phyloP scores from a whole-genome alignment of 2,329 filamentous ascomycete species.

The Lachnellula hyalina region DNA sequence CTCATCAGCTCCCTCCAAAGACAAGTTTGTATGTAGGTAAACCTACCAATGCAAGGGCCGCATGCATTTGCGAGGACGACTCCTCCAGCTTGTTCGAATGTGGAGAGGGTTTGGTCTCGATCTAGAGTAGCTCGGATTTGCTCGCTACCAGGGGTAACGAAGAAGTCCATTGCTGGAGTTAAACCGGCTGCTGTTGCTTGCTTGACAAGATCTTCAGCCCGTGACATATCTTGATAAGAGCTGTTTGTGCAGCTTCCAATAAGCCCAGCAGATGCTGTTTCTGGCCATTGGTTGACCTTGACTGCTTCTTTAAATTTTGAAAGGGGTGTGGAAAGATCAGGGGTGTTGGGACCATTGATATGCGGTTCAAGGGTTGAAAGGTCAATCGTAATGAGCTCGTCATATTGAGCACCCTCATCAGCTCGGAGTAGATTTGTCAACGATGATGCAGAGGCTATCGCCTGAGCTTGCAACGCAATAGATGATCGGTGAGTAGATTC shows the following conservation, averaged over 20 bases:
- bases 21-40: no score
- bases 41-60: conserved; percentile 37
- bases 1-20: no score
- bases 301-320: conserved; percentile 95
- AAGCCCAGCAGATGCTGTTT: conserved; percentile 91
- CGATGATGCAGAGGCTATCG: conserved; percentile 38
- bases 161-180: conserved; percentile 91
- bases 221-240: conserved; percentile 83
- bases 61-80: conserved; percentile 94
- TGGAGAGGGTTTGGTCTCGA: conserved; percentile 41
- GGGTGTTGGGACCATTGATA: conserved; percentile 98
- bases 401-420: conserved; percentile 89
- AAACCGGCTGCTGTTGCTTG: conserved; percentile 89
- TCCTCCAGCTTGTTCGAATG: conserved; percentile 93
- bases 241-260: conserved; percentile 98
- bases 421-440: conserved; percentile 65
- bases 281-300: conserved; percentile 91
- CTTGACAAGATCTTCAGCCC: conserved; percentile 82
- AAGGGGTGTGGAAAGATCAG: conserved; percentile 94
- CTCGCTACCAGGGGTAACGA: conserved; percentile 93
- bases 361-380: conserved; percentile 91
- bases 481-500: conserved; percentile 69
- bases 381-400: conserved; percentile 95
- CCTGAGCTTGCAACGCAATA: conserved; percentile 56
- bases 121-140: conserved; percentile 91